Evolutionary conservation across 1,139 yeast genomes (phyloP).

Genomic region (Komagataea norvegica): DNA sequence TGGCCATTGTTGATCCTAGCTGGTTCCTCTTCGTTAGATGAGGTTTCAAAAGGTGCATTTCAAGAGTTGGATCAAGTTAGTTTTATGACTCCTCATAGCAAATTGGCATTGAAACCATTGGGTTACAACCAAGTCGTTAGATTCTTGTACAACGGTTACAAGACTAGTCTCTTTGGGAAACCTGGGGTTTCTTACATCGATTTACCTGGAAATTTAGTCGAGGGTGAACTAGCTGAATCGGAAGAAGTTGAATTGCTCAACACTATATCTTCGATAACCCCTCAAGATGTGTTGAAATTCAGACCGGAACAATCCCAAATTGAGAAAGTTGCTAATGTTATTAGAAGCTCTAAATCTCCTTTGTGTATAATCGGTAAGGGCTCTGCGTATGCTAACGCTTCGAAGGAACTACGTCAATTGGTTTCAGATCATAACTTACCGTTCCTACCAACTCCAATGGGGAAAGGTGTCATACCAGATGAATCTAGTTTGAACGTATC

Average conservation of each 20-base stretch:
- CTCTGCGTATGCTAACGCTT: slow-evolving; percentile 43
- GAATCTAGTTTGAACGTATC: slow-evolving; percentile 42
- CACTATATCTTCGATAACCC: slow-evolving; percentile 7
- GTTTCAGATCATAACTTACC: slow-evolving; percentile 40
- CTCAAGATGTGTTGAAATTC: slow-evolving; percentile 29
- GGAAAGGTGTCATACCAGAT: slow-evolving; percentile 62
- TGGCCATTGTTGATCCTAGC: slow-evolving; percentile 61
- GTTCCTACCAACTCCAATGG: slow-evolving; percentile 70
- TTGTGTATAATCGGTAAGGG: slow-evolving; percentile 62
- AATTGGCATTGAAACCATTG: slow-evolving; percentile 45
- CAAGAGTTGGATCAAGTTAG: slow-evolving; percentile 63
- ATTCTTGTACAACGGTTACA: slow-evolving; percentile 44
- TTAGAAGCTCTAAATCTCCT: slow-evolving; percentile 39
- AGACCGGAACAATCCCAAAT: slow-evolving; percentile 39
- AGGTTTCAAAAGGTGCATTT: slow-evolving; percentile 53
- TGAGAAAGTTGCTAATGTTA: slow-evolving; percentile 31
- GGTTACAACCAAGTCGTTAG: slow-evolving; percentile 34
- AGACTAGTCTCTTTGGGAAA: slow-evolving; percentile 42
- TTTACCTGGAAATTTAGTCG: slow-evolving; percentile 57
- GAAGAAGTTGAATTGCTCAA: slow-evolving; percentile 5
- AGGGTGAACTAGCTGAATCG: slow-evolving; percentile 22
- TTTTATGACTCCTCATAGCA: slow-evolving; percentile 40
- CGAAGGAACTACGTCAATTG: slow-evolving; percentile 35
- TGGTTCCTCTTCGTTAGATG: slow-evolving; percentile 48
- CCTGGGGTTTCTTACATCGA: slow-evolving; percentile 60